Evolutionary conservation across 441 rosid species (phyloP).

Genomic region (Populus tomentosa): DNA sequence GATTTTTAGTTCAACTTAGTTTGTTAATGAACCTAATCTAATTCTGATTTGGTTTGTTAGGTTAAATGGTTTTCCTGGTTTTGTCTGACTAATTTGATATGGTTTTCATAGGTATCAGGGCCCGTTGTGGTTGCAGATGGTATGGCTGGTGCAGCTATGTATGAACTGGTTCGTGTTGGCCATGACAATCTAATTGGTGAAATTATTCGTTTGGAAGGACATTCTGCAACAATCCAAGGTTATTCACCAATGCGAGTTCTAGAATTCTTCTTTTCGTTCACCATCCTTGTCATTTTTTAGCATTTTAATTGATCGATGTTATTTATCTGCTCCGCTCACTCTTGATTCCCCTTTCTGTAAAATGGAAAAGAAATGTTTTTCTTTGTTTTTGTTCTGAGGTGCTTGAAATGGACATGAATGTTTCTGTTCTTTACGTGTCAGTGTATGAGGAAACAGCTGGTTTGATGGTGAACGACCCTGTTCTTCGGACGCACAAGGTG

Average conservation of each 20-base stretch:
- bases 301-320: neutral
- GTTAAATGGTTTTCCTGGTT: too few relatives aligned
- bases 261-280: neutral
- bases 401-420: neutral
- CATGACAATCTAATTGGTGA: slow-evolving; percentile 94
- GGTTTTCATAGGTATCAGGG: too few relatives aligned
- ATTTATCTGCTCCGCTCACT: neutral
- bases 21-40: too few relatives aligned
- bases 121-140: too few relatives aligned
- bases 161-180: slow-evolving; percentile 32
- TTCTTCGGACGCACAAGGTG: slow-evolving; percentile 90
- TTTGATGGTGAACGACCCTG: slow-evolving; percentile 92
- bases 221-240: slow-evolving; percentile 99
- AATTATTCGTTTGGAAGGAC: slow-evolving; percentile 94
- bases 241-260: neutral
- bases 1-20: too few relatives aligned
- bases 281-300: neutral
- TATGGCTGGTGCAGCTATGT: too few relatives aligned
- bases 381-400: neutral
- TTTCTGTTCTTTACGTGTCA: slow-evolving; percentile 24
- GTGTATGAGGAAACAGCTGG: slow-evolving; percentile 99
- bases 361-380: neutral
- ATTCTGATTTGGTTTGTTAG: too few relatives aligned
- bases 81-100: too few relatives aligned
- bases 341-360: neutral